A percentile compares a stretch with the other conserved stretches of the same genome.
These are phyloP conservation scores for Tetrastigma voinierianum DNA, from an alignment of 164 flowering plant genomes.

Conservation along the genomic window DNA sequence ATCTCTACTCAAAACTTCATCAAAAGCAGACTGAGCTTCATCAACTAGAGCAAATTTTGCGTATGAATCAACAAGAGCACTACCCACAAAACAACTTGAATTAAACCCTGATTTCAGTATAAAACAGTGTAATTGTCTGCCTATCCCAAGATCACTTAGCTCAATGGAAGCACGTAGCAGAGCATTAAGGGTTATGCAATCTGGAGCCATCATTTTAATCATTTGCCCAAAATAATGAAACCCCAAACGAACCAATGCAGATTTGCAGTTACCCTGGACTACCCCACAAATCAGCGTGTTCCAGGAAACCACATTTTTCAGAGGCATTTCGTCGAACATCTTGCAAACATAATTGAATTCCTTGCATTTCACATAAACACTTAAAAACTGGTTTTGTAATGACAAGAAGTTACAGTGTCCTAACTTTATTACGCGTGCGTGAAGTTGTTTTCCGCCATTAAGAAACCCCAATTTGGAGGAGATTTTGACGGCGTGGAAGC, in stretches of 20 bases:
- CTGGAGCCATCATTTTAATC: conserved; percentile 43
- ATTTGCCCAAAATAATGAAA: conserved; percentile 48
- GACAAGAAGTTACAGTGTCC: conserved; percentile 25
- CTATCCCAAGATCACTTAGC: conserved; percentile 25
- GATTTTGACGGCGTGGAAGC: conserved; percentile 32
- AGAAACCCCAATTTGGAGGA: conserved; percentile 33
- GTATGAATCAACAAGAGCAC: conserved; percentile 51
- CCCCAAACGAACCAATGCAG: conserved; percentile 16
- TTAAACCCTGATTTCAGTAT: conserved; percentile 36
- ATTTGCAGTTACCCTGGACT: conserved; percentile 4
- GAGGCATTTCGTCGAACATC: conserved; percentile 60
- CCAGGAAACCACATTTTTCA: conserved; percentile 55
- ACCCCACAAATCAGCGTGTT: conserved; percentile 50
- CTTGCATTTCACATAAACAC: conserved; percentile 40
- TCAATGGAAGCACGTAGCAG: conserved; percentile 36
- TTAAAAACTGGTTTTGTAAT: conserved; percentile 41
- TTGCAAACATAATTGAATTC: conserved; percentile 27
- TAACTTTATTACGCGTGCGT: conserved; percentile 31
- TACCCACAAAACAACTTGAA: conserved; percentile 36
- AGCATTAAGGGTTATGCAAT: conserved; percentile 45
- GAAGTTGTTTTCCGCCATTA: conserved; percentile 40
- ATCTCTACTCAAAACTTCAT: conserved; percentile 34
- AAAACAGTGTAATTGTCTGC: conserved; percentile 51
- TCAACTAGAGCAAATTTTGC: conserved; percentile 44
- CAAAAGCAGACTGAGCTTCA: conserved; percentile 50